Base-by-base conservation (phyloP, 108 stramenopile species). In the Fragilariopsis cylindrus region DNA sequence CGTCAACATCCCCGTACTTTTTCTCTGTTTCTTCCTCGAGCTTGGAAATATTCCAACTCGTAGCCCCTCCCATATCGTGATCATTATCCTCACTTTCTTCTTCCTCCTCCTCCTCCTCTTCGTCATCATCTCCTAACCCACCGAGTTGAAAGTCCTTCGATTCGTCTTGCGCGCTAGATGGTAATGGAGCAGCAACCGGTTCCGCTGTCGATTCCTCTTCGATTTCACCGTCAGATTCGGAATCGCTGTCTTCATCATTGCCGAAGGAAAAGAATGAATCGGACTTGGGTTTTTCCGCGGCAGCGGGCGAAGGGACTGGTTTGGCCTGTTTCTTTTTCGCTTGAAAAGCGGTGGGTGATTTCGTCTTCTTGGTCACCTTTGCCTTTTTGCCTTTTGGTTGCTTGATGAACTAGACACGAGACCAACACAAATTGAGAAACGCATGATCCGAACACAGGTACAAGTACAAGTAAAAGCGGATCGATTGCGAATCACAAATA, bases 231-330 rank as follows among this genome's bases (percentile, higher is more conserved):
- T 84, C 86, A 13, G 87, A 82, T 53, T 92, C 91, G 48, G 81
- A 81, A 69, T 93, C 92, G 66, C 87, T 88, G 78, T 90, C 87
- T 69, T 88, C 92, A 72, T 92, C 84, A 65, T 74, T 74, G 18
- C 88, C 90, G 76, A 92, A 82, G 15, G 91, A 76, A 84, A 95
- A 92, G 74, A 92, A 90, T 3, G 82, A 72, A 47, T 70, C 57
- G 3, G 76, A 65, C 40, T 75, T 57, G 18, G 79, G 48, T 60
- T 76, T 77, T 63, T 64, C 69, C 11, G 84, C 71, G 9, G 70
- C 67, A 42, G 84, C 82, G 5, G 83, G 60, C 9, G 82, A 72
- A 9, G 84, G 72, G 45, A 13, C 62, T 63, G 62, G 50, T 45
- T 63, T 90, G 43, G 71, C 65, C n/a, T 75, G 82, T 66, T 76